These are phyloP conservation scores for Tetraselmis striata DNA, from an alignment of 139 green algal genomes.

Conservation along the genomic window DNA sequence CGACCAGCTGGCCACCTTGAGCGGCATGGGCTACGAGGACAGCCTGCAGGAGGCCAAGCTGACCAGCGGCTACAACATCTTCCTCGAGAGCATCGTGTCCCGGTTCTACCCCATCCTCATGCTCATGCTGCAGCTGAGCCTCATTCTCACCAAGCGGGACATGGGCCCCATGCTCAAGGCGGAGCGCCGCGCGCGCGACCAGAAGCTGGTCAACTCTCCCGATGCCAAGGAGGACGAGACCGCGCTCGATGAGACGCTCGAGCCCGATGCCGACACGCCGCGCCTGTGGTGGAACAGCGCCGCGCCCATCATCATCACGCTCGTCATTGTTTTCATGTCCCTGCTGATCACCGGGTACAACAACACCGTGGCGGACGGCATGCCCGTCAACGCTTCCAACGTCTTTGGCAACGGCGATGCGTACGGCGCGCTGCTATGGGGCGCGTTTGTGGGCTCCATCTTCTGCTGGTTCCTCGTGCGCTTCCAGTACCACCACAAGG, in stretches of 20 bases:
- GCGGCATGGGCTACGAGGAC: slow-evolving; percentile 1
- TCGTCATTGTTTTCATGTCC: slow-evolving; percentile 12
- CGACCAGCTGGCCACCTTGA: not conserved
- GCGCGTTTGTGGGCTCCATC: slow-evolving; percentile 11
- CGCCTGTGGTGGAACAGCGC: slow-evolving; percentile 13
- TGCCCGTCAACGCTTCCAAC: slow-evolving; percentile 8
- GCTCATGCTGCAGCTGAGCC: slow-evolving; percentile 16
- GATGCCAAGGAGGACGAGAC: not conserved
- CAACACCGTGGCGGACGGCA: slow-evolving; percentile 4
- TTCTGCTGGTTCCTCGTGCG: slow-evolving; percentile 13
- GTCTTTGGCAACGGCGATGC: slow-evolving; percentile 22
- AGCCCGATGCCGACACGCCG: slow-evolving; percentile 11
- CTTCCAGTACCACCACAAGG: slow-evolving; percentile 14
- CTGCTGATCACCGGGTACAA: slow-evolving; percentile 13
- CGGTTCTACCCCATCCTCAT: slow-evolving; percentile 22
- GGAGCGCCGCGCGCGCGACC: slow-evolving; percentile 11
- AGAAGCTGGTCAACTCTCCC: slow-evolving; percentile 3
- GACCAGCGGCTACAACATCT: slow-evolving; percentile 12
- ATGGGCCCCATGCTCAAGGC: slow-evolving; percentile 17
- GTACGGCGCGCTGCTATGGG: slow-evolving; percentile 13
- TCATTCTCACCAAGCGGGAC: slow-evolving; percentile 19
- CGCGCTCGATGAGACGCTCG: slow-evolving; percentile 13
- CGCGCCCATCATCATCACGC: slow-evolving; percentile 4
- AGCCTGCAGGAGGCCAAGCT: not conserved
- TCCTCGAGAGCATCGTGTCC: slow-evolving; percentile 9